Evolutionary conservation across 2,329 filamentous ascomycete species (phyloP), one percentile per base, ranked within the genome.

Genomic region (Rhynchosporium graminicola): DNA sequence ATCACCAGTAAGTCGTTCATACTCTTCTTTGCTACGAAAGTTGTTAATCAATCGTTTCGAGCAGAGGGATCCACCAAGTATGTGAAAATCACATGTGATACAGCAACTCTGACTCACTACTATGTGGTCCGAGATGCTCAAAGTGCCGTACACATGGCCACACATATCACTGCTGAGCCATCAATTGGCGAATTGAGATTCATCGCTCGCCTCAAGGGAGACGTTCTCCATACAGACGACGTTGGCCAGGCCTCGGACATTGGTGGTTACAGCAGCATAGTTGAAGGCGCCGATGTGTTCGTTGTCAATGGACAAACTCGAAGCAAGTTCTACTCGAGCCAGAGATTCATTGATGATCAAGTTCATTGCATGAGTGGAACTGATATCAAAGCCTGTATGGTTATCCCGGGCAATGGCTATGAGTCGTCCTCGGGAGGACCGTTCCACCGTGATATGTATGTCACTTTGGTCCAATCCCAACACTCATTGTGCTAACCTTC

Each of bases 311-410:
- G 85, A 28, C 77, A 89, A 72, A 89, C 87, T 0, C 82, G 87
- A 45, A 86, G 83, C 74, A 90, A 90, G 74, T 90, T 89, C 77
- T 90, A 87, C 76, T 87, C 84, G 1, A 86, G 83, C 63, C 79
- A 87, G 65, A 80, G 86, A n/a, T 89, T 88, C 74, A 89, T 90
- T 70, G 87, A 90, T 71, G 86, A 88, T 68, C 77, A 83, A 50
- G 80, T 82, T 31, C 86, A 87, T 71, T 89, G 87, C 52, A 38
- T 87, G 43, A 81, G 80, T 63, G 81, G 82, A 28, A 78, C 77
- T 63, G 69, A 75, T 31, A 79, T 83, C 43, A 83, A 87, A 67
- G 85, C 84, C 10, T 89, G 86, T 74, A 83, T 88, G 74, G 76
- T 87, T 59, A 79, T 82, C 56, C 81, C 82, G 46, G 60, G 55